Base-by-base conservation (phyloP, 2,329 filamentous ascomycete species). In the Trichoderma koningiopsis region DNA sequence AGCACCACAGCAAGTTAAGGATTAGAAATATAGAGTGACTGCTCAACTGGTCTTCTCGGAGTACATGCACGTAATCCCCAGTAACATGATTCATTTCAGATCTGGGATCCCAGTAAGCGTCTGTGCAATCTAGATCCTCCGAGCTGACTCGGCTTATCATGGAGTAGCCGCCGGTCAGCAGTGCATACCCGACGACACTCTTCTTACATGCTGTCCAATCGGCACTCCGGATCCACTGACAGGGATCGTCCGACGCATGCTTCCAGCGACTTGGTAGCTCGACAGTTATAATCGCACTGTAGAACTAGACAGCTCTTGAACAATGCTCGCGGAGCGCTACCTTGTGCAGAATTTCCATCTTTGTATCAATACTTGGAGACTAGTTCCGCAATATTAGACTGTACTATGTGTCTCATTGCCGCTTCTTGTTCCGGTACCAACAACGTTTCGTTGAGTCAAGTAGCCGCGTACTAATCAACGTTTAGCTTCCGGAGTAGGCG, bases 231-330 rank as follows among this genome's bases (percentile, higher is more conserved):
- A 16, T 27, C 52, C 27, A 16, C 27, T 29, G 52, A 31, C 52
- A 55, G 52, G 52, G 52, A 55, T 55, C 52, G 52, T 16, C 52
- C 52, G 52, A 55, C 22, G 47, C 22, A 5, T 49, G 47, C 22
- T 49, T 6, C n/a, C 49, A 43, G 19, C 13, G n/a, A n/a, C 43
- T 43, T 49, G 6, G 27, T 11, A 52, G 31, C 43, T 19, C 8
- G 27, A 63, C 60, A 63, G 60, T 63, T 55, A 11, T 22, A 7
- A 24, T 10, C 24, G 7, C 60, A 63, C 60, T 55, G 60, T 63
- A 29, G 31, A 27, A 4, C 47, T 49, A 49, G 47, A 24, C 40
- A 10, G 10, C 10, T 24, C 10, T 49, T 24, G 22, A 24, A 10
- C n/a, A 49, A 10, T 49, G 16, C 40, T 43, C 37, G 22, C 22